Percentiles rank a stretch among this genome's conserved stretches.
Conservation (phyloP, 345 rosid genomes). For the Eucalyptus erythrocorys region DNA sequence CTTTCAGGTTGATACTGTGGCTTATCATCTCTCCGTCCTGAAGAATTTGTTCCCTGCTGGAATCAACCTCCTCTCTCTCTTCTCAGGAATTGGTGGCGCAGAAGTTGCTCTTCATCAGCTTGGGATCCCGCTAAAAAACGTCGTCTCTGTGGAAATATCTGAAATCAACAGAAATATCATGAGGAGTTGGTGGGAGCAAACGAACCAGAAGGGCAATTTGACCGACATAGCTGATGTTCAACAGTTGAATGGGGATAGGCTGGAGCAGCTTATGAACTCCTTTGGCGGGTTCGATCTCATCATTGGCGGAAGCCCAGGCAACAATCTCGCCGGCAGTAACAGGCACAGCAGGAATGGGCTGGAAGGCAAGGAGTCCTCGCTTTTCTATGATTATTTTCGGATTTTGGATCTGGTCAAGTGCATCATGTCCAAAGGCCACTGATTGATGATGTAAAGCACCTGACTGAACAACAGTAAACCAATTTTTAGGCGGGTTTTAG, state of each 20-base stretch:
- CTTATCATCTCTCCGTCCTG: constrained; percentile 67
- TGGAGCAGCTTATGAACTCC: constrained; percentile 30
- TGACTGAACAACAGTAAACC: not conserved
- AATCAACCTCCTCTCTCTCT: constrained; percentile 64
- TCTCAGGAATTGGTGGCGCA: constrained; percentile 95
- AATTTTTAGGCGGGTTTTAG: not conserved
- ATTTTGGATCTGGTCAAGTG: constrained; percentile 48
- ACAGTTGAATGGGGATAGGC: constrained; percentile 19
- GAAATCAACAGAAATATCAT: constrained; percentile 46
- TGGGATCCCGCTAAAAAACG: constrained; percentile 46
- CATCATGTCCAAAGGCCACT: constrained; percentile 1
- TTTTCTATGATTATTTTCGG: constrained; percentile 63
- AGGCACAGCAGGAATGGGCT: constrained; percentile 63
- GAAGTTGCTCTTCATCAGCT: constrained; percentile 89
- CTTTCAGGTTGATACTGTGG: constrained; percentile 85
- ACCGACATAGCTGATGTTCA: constrained; percentile 43
- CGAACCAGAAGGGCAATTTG: constrained; percentile 64
- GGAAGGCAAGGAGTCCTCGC: constrained; percentile 69
- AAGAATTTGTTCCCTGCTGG: constrained; percentile 56
- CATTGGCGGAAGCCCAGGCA: constrained; percentile 90
- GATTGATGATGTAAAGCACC: not conserved
- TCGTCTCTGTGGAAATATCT: constrained; percentile 66
- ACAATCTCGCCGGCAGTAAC: constrained; percentile 86
- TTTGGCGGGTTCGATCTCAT: constrained; percentile 86
- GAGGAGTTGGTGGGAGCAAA: constrained; percentile 84